phyloP scores from a whole-genome alignment of 164 flowering plant genomes.

The Vitis cinerea region DNA sequence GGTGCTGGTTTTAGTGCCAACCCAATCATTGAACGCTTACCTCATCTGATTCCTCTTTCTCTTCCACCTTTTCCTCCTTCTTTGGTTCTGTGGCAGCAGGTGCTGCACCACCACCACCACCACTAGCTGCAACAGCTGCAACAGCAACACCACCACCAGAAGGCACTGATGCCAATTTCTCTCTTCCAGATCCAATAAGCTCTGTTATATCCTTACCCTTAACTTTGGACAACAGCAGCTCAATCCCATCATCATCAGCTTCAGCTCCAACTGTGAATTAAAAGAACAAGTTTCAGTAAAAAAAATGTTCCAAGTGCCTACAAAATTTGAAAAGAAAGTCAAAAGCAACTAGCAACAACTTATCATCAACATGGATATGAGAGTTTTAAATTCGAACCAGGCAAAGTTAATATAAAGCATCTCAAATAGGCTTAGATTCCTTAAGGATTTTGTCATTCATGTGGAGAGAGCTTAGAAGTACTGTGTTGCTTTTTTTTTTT shows the following conservation, averaged over 20 bases:
- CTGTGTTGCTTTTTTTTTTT: too few relatives aligned
- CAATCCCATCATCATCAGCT: constrained; percentile 33
- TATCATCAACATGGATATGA: too few relatives aligned
- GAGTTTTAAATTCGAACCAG: too few relatives aligned
- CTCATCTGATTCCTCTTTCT: constrained; percentile 50
- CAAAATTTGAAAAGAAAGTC: background rate
- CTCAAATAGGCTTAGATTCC: too few relatives aligned
- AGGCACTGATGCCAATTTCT: constrained; percentile 45
- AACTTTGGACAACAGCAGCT: constrained; percentile 29
- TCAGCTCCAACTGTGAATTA: constrained; percentile 40
- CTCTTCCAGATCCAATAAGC: constrained; percentile 41
- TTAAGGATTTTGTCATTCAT: too few relatives aligned
- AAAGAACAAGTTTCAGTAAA: too few relatives aligned
- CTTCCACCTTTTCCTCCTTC: constrained; percentile 51
- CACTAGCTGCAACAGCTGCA: constrained; percentile 21
- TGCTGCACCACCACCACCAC: constrained; percentile 30
- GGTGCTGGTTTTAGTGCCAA: too few relatives aligned
- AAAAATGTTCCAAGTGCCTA: too few relatives aligned
- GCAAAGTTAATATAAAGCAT: too few relatives aligned
- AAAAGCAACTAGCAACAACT: background rate
- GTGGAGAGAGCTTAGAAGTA: too few relatives aligned
- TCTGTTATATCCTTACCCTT: constrained; percentile 45
- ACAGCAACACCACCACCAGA: constrained; percentile 37
- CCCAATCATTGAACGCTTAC: constrained; percentile 9
- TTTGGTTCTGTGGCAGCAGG: constrained; percentile 38